phyloP scores from a whole-genome alignment of 176 grass and related monocot genomes.

The Juncus inflexus region DNA sequence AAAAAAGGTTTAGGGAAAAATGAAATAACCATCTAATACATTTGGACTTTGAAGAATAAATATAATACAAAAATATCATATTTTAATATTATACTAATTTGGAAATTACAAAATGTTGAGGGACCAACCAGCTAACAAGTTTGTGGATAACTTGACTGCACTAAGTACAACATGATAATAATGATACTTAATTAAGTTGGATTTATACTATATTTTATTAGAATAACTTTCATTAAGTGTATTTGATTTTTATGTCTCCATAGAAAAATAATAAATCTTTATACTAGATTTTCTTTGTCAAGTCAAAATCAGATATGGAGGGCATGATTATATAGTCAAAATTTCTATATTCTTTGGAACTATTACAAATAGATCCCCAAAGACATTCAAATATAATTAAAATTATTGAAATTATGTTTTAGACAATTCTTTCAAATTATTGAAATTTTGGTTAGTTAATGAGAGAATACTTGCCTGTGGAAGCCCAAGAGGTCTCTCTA shows the following conservation, averaged over 20 bases:
- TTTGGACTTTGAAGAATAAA: too few relatives aligned
- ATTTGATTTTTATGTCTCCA: background rate
- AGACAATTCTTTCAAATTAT: too few relatives aligned
- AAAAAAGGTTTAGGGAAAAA: too few relatives aligned
- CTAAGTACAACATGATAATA: background rate
- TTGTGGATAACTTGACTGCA: slow-evolving; percentile 14
- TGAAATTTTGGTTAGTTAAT: background rate
- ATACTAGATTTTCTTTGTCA: slow-evolving; percentile 12
- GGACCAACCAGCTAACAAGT: slow-evolving; percentile 26
- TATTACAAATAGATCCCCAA: slow-evolving; percentile 2
- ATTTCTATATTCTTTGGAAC: background rate
- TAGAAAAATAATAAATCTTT: slow-evolving; percentile 3
- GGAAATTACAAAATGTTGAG: slow-evolving; percentile 13
- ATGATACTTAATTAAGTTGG: slow-evolving; percentile 3
- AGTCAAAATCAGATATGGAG: background rate
- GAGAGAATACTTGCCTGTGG: slow-evolving; percentile 43
- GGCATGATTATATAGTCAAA: background rate
- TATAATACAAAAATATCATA: too few relatives aligned
- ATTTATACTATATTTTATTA: background rate
- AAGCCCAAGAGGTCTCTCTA: slow-evolving; percentile 56
- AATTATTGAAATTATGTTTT: too few relatives aligned
- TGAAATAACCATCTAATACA: too few relatives aligned
- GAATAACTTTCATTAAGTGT: background rate
- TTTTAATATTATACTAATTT: background rate
- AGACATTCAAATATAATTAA: slow-evolving; percentile 10